Evolutionary conservation across 345 rosid genomes (phyloP).

Genomic region (Brassica cretica): DNA sequence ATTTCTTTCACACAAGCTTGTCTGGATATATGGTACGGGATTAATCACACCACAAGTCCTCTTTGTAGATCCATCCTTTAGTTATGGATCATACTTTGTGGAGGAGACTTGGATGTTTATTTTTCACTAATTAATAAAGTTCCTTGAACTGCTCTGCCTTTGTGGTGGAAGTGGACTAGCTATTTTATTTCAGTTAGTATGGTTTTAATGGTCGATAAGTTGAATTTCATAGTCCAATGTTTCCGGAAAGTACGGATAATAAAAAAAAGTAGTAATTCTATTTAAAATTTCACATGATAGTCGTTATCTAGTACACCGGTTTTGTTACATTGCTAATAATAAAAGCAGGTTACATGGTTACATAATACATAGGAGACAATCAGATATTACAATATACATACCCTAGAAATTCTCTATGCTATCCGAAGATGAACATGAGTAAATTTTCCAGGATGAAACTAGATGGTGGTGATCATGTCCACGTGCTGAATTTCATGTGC

Average conservation of each 20-base stretch:
- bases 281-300: not conserved
- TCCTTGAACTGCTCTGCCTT: not conserved
- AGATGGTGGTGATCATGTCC: constrained; percentile 3
- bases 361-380: not conserved
- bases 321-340: constrained; percentile 1
- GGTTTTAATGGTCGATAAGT: not conserved
- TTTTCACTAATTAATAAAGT: not conserved
- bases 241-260: not conserved
- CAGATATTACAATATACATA: not conserved
- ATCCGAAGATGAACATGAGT: not conserved
- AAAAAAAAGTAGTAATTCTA: not conserved
- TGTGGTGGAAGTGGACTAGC: not conserved
- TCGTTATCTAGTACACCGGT: not conserved
- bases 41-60: not conserved
- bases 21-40: not conserved
- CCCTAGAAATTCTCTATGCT: not conserved
- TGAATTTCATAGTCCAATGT: not conserved
- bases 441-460: not conserved
- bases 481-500: constrained; percentile 53
- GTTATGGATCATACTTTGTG: not conserved
- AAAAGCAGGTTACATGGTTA: not conserved
- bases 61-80: not conserved
- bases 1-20: not conserved
- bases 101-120: not conserved
- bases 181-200: not conserved